These are phyloP conservation scores for Prunus armeniaca DNA, from an alignment of 306 rosid species.

Conservation along the genomic window DNA sequence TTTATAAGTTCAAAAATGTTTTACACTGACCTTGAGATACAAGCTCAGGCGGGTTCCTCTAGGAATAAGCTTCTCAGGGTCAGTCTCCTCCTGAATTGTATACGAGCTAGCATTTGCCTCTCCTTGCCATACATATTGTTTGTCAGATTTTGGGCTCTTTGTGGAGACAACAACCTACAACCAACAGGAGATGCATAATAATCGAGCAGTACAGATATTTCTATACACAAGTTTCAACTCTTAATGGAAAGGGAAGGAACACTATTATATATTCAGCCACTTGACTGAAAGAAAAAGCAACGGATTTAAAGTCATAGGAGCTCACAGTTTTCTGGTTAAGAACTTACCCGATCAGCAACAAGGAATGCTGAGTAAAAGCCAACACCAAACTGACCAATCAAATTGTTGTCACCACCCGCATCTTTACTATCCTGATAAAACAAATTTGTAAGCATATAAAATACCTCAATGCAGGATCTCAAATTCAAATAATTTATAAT, in stretches of 20 bases:
- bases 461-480: not conserved
- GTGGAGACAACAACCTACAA: slow-evolving; percentile 88
- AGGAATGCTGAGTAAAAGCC: slow-evolving; percentile 91
- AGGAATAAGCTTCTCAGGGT: slow-evolving; percentile 72
- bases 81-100: slow-evolving; percentile 81
- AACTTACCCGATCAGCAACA: slow-evolving; percentile 77
- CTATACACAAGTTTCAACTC: not conserved
- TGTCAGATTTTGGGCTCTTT: slow-evolving; percentile 84
- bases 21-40: slow-evolving; percentile 61
- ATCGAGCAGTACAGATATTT: not conserved
- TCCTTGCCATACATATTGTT: slow-evolving; percentile 95
- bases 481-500: not conserved
- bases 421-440: slow-evolving; percentile 80
- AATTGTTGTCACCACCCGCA: slow-evolving; percentile 76
- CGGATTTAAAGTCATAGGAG: no score
- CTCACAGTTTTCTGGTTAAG: not conserved
- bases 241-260: not conserved
- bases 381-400: slow-evolving; percentile 97
- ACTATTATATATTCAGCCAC: not conserved
- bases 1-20: not conserved
- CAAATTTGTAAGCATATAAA: slow-evolving; percentile 14
- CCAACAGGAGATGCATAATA: slow-evolving; percentile 23
- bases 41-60: slow-evolving; percentile 90
- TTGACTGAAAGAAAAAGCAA: not conserved
- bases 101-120: slow-evolving; percentile 96